A percentile compares a stretch with the other conserved stretches of the same genome.
Evolutionary conservation across 2,329 filamentous ascomycete genomes (phyloP).

Genomic region (Waltergamsia citrina): DNA sequence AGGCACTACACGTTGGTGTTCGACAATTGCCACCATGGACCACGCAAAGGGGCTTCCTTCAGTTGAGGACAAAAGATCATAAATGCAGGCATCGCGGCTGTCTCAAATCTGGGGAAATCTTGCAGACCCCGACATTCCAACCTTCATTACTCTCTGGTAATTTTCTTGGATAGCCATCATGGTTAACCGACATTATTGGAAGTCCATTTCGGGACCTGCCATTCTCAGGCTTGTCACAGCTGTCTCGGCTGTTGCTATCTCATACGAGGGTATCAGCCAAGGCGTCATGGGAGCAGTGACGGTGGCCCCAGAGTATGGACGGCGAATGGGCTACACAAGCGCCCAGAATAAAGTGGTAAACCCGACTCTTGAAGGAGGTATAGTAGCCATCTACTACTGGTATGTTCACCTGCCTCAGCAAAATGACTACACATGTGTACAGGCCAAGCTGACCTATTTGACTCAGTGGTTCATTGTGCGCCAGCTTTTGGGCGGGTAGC

Average conservation of each 20-base stretch:
- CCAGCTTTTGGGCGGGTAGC: conserved; percentile 9
- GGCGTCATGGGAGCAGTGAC: conserved; percentile 42
- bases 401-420: no score
- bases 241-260: conserved; percentile 8
- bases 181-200: conserved; percentile 3
- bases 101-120: no score
- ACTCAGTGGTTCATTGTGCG: conserved; percentile 13
- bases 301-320: conserved; percentile 18
- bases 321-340: not conserved
- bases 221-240: conserved; percentile 7
- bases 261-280: conserved; percentile 27
- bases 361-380: conserved; percentile 35
- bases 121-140: no score
- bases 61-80: no score
- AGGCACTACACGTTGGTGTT: no score
- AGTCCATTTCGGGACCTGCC: conserved; percentile 3
- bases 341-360: conserved; percentile 8
- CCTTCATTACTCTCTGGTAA: no score
- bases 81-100: no score
- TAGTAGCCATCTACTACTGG: conserved; percentile 36
- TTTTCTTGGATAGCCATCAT: no score
- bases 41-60: no score
- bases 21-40: no score
- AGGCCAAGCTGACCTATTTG: no score
- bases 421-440: no score